Evolutionary conservation across 2,329 filamentous ascomycete genomes (phyloP), one percentile per base, ranked within the genome.

Genomic region (Chaetomium sp.): DNA sequence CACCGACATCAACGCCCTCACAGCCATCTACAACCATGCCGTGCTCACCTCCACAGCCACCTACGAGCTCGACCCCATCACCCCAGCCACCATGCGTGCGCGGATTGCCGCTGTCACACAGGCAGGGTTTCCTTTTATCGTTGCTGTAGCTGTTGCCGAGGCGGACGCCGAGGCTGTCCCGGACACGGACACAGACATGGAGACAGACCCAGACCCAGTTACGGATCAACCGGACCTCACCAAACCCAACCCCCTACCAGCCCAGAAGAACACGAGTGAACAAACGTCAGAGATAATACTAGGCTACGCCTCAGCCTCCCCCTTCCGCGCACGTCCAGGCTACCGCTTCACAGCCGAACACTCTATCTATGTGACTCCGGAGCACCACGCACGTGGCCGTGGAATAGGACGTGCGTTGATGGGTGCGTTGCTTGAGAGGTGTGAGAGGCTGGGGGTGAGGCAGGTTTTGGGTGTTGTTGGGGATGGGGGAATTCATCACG

Each of bases 391-490:
- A 37, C 49, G 46, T 33, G 45, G 8, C 12, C 41, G 41, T 8
- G 52, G 52, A 2, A 37, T 54, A 4, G 52, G 52, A 4, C 12
- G 46, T 10, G 32, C 38, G 38, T 38, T 54, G 46, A 50, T 54
- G 52, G 12, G 38, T 5, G 45, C 38, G 10, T 33, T 54, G 3
- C 37, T 54, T 34, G 27, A 27, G 6, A 40, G 38, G 32, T 54
- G 52, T 37, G 52, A 38, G 34, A 11, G 34, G 6, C 32, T 50
- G 11, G 52, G 52, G 8, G 49, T 54, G 34, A 38, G 52, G 7
- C 46, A 54, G 52, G 45, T 54, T 10, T n/a, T 54, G 12, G 52
- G 38, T 2, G 52, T 54, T 4, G 45, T 54, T 45, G 52, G 52
- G 38, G 52, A 54, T 11, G 32, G 27, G 11, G 38, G 46, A 5